phyloP scores from a whole-genome alignment of 371 early-diverging fungal genomes.

The Mycotypha africana region DNA sequence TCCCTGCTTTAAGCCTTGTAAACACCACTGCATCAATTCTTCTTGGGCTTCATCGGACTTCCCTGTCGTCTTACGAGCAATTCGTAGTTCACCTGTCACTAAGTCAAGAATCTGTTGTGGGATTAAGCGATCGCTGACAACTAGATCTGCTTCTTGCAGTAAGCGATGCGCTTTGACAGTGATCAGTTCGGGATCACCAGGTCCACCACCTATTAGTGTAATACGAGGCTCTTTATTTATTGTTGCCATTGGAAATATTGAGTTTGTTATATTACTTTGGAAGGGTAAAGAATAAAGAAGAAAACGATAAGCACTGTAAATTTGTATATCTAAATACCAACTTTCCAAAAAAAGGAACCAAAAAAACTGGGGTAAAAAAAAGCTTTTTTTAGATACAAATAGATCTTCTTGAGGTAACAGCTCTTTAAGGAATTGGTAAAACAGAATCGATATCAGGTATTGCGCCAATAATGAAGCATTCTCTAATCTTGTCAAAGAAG shows the following conservation, averaged over 20 bases:
- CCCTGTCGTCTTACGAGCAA: slow-evolving; percentile 60
- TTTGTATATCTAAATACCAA: too few species aligned
- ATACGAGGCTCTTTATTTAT: slow-evolving; percentile 48
- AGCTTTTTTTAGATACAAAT: too few species aligned
- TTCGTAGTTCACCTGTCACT: slow-evolving; percentile 58
- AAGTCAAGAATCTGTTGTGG: slow-evolving; percentile 60
- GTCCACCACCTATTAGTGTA: slow-evolving; percentile 82
- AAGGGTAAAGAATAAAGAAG: too few species aligned
- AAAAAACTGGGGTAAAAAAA: too few species aligned
- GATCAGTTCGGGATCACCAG: slow-evolving; percentile 75
- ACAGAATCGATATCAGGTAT: slow-evolving; percentile 24
- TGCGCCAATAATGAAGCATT: slow-evolving; percentile 46
- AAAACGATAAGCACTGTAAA: too few species aligned
- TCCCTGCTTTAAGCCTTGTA: slow-evolving; percentile 62
- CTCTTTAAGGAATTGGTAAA: slow-evolving; percentile 12
- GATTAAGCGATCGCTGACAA: slow-evolving; percentile 79
- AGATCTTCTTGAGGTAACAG: too few species aligned
- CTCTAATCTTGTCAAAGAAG: slow-evolving; percentile 46
- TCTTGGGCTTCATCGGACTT: slow-evolving; percentile 67
- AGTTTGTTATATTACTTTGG: too few species aligned
- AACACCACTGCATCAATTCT: slow-evolving; percentile 60
- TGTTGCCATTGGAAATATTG: too few species aligned
- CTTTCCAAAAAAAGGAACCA: too few species aligned
- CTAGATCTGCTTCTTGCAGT: slow-evolving; percentile 68
- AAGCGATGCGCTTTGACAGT: slow-evolving; percentile 65